These are phyloP conservation scores for Fusarium citri DNA, from an alignment of 2,329 filamentous ascomycete genomes.

Conservation along the genomic window DNA sequence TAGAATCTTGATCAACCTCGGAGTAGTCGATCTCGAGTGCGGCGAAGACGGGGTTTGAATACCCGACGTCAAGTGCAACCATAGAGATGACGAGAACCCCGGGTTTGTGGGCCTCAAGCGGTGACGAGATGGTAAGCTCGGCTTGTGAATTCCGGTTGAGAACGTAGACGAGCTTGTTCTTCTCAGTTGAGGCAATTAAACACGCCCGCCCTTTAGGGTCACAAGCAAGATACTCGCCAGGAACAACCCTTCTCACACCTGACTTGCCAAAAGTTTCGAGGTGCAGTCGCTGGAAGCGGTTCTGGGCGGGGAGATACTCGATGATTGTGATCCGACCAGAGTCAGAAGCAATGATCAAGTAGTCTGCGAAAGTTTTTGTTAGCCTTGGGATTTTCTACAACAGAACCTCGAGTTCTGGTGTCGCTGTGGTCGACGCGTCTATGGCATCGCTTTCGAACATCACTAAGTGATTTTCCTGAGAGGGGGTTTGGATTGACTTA, in stretches of 20 bases:
- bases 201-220: conserved; percentile 97
- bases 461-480: conserved; percentile 74
- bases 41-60: conserved; percentile 96
- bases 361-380: conserved; percentile 71
- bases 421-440: conserved; percentile 39
- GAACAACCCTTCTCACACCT: conserved; percentile 90
- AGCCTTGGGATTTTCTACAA: conserved; percentile 40
- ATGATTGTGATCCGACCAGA: conserved; percentile 94
- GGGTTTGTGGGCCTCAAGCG: conserved; percentile 93
- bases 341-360: conserved; percentile 94
- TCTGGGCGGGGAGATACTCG: conserved; percentile 88
- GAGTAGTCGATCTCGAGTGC: conserved; percentile 94
- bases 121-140: conserved; percentile 95
- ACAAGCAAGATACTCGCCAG: conserved; percentile 94
- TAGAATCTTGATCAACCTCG: conserved; percentile 90
- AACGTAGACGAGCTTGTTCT: conserved; percentile 99
- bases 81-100: conserved; percentile 91
- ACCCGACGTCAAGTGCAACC: conserved; percentile 91
- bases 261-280: conserved; percentile 99
- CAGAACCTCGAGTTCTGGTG: conserved; percentile 45
- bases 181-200: conserved; percentile 92
- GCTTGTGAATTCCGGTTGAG: conserved; percentile 95
- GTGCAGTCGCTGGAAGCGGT: conserved; percentile 88
- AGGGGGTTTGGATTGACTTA: conserved; percentile 66
- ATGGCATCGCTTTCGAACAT: conserved; percentile 54